A percentile compares a stretch with the other conserved stretches of the same genome.
Evolutionary conservation across 352 stramenopile genomes (phyloP).

Genomic region (Halophytophthora polymorphica): DNA sequence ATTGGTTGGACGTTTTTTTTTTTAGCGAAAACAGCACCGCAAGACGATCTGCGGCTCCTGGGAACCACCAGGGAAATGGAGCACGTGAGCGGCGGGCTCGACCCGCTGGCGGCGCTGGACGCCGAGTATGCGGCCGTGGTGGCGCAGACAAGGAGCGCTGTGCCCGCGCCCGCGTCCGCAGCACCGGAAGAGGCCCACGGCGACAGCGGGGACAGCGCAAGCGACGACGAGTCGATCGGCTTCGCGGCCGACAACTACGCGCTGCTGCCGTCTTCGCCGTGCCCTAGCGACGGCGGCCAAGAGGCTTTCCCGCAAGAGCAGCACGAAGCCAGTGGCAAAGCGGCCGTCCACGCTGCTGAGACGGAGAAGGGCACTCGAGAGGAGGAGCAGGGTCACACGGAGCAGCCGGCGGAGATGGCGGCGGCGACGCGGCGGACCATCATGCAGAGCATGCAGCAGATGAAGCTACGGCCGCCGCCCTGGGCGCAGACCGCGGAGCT

Average conservation of each 20-base stretch:
- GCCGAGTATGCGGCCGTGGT: conserved; percentile 63
- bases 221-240: conserved; percentile 20
- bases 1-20: too few relatives aligned
- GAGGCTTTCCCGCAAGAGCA: conserved; percentile 12
- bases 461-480: conserved; percentile 43
- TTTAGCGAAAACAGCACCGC: too few relatives aligned
- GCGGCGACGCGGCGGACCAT: conserved; percentile 33
- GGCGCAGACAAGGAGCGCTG: conserved; percentile 24
- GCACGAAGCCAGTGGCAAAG: conserved; percentile 5
- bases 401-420: conserved; percentile 14
- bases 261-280: conserved; percentile 30
- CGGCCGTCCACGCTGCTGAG: conserved; percentile 1
- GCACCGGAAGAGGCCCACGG: conserved; percentile 13
- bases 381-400: conserved; percentile 2
- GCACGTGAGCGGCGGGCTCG: conserved; percentile 26
- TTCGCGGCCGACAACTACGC: conserved; percentile 27
- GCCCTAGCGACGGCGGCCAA: conserved; percentile 18
- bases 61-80: too few relatives aligned
- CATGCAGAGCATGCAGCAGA: conserved; percentile 53
- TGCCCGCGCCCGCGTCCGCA: neutral
- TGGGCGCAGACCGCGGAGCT: conserved; percentile 39
- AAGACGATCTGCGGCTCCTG: too few relatives aligned
- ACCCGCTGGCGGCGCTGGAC: conserved; percentile 54
- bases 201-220: conserved; percentile 13
- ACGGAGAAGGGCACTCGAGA: neutral